phyloP scores from a whole-genome alignment of 1,284 basidiomycete species.

The Leucoagaricus sp. region DNA sequence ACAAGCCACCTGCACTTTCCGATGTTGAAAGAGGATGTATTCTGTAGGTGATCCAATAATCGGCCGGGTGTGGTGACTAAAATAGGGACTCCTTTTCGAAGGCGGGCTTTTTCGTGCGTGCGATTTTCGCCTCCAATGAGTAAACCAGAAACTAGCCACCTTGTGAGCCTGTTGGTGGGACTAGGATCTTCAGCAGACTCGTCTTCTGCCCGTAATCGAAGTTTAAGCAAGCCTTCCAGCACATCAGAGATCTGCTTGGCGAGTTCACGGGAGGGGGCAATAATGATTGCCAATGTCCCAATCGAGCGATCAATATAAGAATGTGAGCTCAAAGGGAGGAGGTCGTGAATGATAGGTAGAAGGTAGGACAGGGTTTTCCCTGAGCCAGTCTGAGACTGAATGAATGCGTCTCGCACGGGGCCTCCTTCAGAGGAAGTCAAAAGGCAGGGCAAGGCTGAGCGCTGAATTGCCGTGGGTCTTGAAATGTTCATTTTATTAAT shows the following conservation, averaged over 20 bases:
- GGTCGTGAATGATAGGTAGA: conserved; percentile 93
- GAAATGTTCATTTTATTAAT: conserved; percentile 80
- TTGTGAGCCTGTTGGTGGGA: conserved; percentile 62
- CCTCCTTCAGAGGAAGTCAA: conserved; percentile 47
- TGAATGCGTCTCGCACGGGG: conserved; percentile 78
- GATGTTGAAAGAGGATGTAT: conserved; percentile 91
- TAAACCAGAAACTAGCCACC: conserved; percentile 94
- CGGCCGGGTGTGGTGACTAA: conserved; percentile 97
- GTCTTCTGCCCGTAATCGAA: conserved; percentile 70
- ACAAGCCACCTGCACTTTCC: conserved; percentile 96
- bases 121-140: conserved; percentile 83
- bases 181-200: conserved; percentile 52
- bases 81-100: conserved; percentile 74
- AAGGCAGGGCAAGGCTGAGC: conserved; percentile 77
- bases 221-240: conserved; percentile 82
- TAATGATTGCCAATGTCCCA: conserved; percentile 93
- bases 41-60: conserved; percentile 90
- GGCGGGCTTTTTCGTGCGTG: conserved; percentile 66
- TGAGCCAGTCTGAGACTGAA: conserved; percentile 97
- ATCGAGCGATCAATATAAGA: conserved; percentile 89
- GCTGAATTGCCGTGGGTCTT: conserved; percentile 92
- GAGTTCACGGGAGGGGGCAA: conserved; percentile 93
- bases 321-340: conserved; percentile 83
- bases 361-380: conserved; percentile 97
- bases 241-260: conserved; percentile 96